Evolutionary conservation across 441 rosid species (phyloP).

Genomic region (Omphalea diandra): DNA sequence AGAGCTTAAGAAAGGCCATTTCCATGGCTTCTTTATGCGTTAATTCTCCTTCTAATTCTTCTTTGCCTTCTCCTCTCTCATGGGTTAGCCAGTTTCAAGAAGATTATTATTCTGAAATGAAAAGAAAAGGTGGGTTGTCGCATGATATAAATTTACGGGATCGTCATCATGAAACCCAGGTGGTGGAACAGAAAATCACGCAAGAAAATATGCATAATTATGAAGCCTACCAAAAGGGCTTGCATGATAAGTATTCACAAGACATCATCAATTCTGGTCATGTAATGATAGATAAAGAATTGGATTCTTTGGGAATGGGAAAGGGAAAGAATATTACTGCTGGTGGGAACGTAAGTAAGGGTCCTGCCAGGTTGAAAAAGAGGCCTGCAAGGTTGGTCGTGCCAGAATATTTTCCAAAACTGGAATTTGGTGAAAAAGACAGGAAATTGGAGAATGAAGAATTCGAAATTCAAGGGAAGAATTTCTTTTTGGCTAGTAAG

Average conservation of each 20-base stretch:
- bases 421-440: conserved; percentile 19
- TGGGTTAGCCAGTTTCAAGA: conserved; percentile 20
- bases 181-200: not conserved
- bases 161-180: not conserved
- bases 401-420: conserved; percentile 27
- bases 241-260: no score
- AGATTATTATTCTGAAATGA: no score
- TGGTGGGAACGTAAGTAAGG: no score
- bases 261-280: no score
- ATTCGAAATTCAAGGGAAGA: conserved; percentile 28
- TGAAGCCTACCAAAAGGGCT: conserved; percentile 18
- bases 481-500: conserved; percentile 39
- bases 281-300: no score
- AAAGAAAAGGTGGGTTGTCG: no score
- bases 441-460: conserved; percentile 17
- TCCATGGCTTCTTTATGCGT: conserved; percentile 25
- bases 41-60: no score
- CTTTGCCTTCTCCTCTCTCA: conserved; percentile 14
- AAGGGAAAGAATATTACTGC: no score
- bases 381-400: conserved; percentile 42
- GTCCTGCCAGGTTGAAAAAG: conserved; percentile 30
- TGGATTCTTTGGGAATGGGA: not conserved
- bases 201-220: not conserved
- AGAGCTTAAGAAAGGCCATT: conserved; percentile 13
- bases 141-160: no score